These are phyloP conservation scores for Hyaloscypha hepaticicola DNA, from an alignment of 495 filamentous ascomycete species.

Conservation along the genomic window DNA sequence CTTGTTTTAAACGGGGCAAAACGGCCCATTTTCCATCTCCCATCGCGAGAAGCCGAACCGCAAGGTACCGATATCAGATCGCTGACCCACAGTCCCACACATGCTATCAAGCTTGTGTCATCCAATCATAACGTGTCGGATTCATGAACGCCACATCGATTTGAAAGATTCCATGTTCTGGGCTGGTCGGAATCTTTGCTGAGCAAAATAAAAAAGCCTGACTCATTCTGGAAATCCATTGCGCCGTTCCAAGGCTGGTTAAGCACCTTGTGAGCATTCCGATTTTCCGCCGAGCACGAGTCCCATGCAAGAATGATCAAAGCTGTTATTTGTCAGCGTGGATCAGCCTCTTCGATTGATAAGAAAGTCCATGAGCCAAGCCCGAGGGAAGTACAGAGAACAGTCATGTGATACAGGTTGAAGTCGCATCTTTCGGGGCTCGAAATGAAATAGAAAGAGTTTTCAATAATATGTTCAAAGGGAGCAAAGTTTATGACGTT, in stretches of 20 bases:
- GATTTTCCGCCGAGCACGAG: background rate
- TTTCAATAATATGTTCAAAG: too few species aligned
- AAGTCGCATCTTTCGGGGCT: too few species aligned
- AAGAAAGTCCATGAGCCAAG: background rate
- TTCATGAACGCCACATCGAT: background rate
- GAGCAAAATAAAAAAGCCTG: background rate
- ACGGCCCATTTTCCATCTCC: background rate
- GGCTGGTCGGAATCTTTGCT: background rate
- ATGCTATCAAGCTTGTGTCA: background rate
- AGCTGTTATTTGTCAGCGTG: slow-evolving; percentile 11
- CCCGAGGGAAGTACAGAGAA: background rate
- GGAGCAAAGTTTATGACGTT: too few species aligned
- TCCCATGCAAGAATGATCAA: background rate
- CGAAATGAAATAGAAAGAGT: too few species aligned
- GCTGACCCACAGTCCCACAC: background rate
- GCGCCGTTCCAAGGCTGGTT: background rate
- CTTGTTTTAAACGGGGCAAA: background rate
- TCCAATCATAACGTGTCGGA: background rate
- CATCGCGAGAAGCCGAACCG: background rate
- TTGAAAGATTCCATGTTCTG: background rate
- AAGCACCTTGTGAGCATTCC: background rate
- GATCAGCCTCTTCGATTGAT: slow-evolving; percentile 13
- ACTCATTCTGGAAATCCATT: background rate
- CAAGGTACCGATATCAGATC: background rate
- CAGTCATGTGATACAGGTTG: background rate